Base-by-base conservation (phyloP, 345 rosid species). In the Moringa oleifera region DNA sequence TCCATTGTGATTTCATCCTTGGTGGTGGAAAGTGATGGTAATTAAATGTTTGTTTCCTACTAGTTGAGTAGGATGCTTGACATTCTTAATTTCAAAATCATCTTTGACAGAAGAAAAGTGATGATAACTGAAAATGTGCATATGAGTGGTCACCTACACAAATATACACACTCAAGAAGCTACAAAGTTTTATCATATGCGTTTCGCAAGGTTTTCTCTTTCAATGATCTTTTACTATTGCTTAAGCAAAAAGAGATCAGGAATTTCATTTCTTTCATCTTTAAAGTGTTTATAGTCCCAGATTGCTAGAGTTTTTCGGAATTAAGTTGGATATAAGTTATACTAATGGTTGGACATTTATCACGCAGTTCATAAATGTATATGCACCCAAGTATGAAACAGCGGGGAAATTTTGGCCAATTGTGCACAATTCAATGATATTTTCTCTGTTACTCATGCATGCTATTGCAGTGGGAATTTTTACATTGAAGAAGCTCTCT, bases 371-470 rank as follows among this genome's bases (percentile, higher is more conserved):
- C 75, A 61, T 88, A 53, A 86, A 90, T 63, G 99, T 94, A 15
- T 94, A 90, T 71, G 85, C 65, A 15, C 92, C 97, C 6, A 86
- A 74, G 82, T 86, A 86, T 46, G 99, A 94, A 67, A 88, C 96
- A 0, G 97, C 84, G 0, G 99, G 99, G 65, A 86, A 83, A 72
- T 90, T 90, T 79, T 90, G 99, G 99, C 99, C 99, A 7, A 90
- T 83, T 52, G 89, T 85, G 63, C 99, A 93, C 82, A 84, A 90
- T 64, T 83, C 92, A 0, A 83, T 81, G 90, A 82, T 90, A 74
- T 93, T 93, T 73, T 90, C 97, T 56, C 80, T 88, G 53, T 77
- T 93, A 51, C 89, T 94, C 25, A 94, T 94, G 96, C 99, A 94
- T 33, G 87, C 82, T 33, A 90, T 94, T 53, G 97, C 97, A 22